Evolutionary conservation across 257 asterid species (phyloP).

Genomic region (Orobanche coerulescens): DNA sequence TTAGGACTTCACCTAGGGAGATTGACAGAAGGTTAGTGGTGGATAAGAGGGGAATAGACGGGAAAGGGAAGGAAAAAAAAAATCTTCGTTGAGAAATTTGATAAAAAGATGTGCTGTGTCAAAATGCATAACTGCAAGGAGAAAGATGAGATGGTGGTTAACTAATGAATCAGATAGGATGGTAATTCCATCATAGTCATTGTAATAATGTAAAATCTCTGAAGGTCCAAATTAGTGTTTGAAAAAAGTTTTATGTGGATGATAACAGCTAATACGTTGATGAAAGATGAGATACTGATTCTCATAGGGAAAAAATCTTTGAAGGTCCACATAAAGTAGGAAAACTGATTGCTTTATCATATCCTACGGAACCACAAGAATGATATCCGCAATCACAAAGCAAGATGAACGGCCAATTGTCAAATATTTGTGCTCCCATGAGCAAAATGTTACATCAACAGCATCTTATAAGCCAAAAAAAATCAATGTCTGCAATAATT

Average conservation of each 20-base stretch:
- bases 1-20: not conserved
- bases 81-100: not conserved
- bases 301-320: not conserved
- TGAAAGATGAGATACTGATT: not conserved
- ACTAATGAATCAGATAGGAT: not conserved
- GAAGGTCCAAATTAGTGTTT: conserved; percentile 1
- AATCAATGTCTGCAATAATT: conserved; percentile 7
- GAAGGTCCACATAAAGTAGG: not conserved
- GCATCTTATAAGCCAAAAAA: conserved; percentile 1
- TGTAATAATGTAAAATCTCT: not conserved
- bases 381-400: not conserved
- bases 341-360: not conserved
- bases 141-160: not conserved
- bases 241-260: not conserved
- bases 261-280: not conserved
- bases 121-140: not conserved
- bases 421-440: not conserved
- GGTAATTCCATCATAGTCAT: conserved; percentile 10
- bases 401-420: not conserved
- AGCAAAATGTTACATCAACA: not conserved
- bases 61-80: not conserved
- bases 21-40: not conserved
- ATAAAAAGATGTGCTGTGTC: not conserved
- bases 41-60: not conserved
- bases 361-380: not conserved